Evolutionary conservation across 2,329 filamentous ascomycete genomes (phyloP).

Genomic region (Neofusicoccum laricinum): DNA sequence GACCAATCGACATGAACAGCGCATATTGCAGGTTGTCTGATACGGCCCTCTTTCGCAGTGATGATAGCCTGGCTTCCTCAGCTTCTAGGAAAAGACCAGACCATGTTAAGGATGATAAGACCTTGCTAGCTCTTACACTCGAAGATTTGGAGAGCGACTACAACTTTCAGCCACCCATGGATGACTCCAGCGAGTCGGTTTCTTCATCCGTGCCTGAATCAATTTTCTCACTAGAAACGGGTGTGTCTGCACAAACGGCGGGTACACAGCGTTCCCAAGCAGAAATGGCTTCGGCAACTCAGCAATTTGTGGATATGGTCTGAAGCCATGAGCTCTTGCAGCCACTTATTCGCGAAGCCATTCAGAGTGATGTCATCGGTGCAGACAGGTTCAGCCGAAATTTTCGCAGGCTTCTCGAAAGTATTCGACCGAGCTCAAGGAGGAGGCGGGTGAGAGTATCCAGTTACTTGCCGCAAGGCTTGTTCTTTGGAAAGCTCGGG

Average conservation of each 20-base stretch:
- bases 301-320: not conserved
- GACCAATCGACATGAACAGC: slow-evolving; percentile 63
- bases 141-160: no score
- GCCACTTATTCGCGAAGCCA: not conserved
- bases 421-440: not conserved
- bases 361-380: not conserved
- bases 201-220: no score
- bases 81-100: slow-evolving; percentile 53
- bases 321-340: not conserved
- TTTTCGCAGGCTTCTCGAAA: not conserved
- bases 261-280: not conserved
- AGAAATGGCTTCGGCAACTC: not conserved
- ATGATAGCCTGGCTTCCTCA: slow-evolving; percentile 61
- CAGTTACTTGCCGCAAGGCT: not conserved
- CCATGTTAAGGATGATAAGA: slow-evolving; percentile 36
- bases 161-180: no score
- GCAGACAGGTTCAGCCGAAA: not conserved
- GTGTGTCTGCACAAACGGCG: not conserved
- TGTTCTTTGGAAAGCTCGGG: no score
- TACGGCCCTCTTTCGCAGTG: slow-evolving; percentile 63
- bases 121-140: no score
- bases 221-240: not conserved
- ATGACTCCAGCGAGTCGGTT: no score
- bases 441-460: not conserved
- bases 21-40: slow-evolving; percentile 71